These are phyloP conservation scores for Ophiostoma quercus DNA, from an alignment of 2,329 filamentous ascomycete species.

Conservation along the genomic window DNA sequence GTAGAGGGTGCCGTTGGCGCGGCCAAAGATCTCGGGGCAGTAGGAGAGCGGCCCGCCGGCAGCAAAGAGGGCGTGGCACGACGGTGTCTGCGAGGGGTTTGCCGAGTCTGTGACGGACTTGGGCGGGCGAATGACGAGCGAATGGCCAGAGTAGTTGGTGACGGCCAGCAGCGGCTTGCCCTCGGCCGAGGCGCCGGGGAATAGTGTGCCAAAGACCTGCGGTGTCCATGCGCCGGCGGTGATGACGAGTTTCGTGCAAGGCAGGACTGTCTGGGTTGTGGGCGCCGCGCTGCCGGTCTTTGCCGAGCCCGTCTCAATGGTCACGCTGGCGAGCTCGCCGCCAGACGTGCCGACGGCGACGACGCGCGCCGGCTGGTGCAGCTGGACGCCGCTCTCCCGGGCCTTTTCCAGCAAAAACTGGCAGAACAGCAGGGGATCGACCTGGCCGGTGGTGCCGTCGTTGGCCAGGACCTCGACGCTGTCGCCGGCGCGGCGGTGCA, in stretches of 20 bases:
- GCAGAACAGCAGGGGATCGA: conserved; percentile 64
- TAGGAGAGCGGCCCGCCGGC: conserved; percentile 50
- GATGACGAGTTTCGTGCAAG: conserved; percentile 61
- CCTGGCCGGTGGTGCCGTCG: conserved; percentile 57
- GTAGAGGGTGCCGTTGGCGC: conserved; percentile 64
- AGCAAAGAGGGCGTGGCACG: conserved; percentile 65
- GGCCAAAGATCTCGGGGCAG: conserved; percentile 66
- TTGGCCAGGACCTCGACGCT: conserved; percentile 57
- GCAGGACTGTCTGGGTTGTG: conserved; percentile 45
- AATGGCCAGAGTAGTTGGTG: conserved; percentile 63
- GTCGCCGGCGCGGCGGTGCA: conserved; percentile 51
- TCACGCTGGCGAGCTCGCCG: conserved; percentile 47
- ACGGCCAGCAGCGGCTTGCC: conserved; percentile 48
- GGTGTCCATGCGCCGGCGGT: conserved; percentile 68
- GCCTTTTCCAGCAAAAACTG: conserved; percentile 58
- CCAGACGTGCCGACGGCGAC: conserved; percentile 48
- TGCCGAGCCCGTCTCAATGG: conserved; percentile 24
- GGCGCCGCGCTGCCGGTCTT: neutral
- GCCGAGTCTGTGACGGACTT: conserved; percentile 36
- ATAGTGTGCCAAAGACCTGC: conserved; percentile 58
- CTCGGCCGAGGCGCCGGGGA: conserved; percentile 41
- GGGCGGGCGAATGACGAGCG: conserved; percentile 53
- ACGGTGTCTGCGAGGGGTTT: conserved; percentile 32
- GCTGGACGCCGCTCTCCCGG: conserved; percentile 55
- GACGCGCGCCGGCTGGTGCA: conserved; percentile 58